Conservation (phyloP, 1,284 basidiomycete species). For the Paramarasmius palmivorus region DNA sequence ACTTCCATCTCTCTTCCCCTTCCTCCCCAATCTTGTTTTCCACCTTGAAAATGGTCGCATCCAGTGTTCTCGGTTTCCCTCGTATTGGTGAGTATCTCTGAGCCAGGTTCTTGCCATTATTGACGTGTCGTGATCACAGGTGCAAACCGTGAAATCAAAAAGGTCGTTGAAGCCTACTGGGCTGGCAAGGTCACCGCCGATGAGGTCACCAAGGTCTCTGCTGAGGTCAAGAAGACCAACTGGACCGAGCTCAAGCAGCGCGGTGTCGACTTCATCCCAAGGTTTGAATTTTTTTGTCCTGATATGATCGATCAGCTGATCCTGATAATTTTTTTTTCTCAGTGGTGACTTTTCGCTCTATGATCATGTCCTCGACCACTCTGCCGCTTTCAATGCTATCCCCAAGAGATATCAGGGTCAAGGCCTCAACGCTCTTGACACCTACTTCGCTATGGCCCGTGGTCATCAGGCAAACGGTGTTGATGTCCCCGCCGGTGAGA, state of each 20-base stretch:
- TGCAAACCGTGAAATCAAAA: slow-evolving; percentile 97
- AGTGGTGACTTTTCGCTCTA: slow-evolving; percentile 99
- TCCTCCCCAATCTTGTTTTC: neutral
- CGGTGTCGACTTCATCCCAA: slow-evolving; percentile 92
- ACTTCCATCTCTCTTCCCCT: slow-evolving; percentile 2
- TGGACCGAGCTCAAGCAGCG: slow-evolving; percentile 89
- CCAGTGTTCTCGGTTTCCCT: slow-evolving; percentile 95
- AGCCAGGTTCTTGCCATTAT: slow-evolving; percentile 1
- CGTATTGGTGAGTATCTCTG: slow-evolving; percentile 79
- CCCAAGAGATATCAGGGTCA: slow-evolving; percentile 93
- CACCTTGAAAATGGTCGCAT: slow-evolving; percentile 59
- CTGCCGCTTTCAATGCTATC: slow-evolving; percentile 95
- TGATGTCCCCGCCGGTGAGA: slow-evolving; percentile 97
- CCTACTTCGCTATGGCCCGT: slow-evolving; percentile 99
- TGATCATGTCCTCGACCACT: slow-evolving; percentile 98
- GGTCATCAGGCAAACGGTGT: slow-evolving; percentile 94
- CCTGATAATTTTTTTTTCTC: slow-evolving; percentile 19
- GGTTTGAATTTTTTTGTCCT: slow-evolving; percentile 51
- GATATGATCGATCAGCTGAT: slow-evolving; percentile 23
- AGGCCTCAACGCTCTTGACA: slow-evolving; percentile 88
- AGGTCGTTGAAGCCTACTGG: slow-evolving; percentile 99
- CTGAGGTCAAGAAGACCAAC: slow-evolving; percentile 87
- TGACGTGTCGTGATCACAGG: slow-evolving; percentile 43
- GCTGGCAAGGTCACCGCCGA: slow-evolving; percentile 86
- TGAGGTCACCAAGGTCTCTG: slow-evolving; percentile 87